These are phyloP conservation scores for Eucalyptus sp. DNA, from an alignment of 345 rosid species.

Conservation along the genomic window DNA sequence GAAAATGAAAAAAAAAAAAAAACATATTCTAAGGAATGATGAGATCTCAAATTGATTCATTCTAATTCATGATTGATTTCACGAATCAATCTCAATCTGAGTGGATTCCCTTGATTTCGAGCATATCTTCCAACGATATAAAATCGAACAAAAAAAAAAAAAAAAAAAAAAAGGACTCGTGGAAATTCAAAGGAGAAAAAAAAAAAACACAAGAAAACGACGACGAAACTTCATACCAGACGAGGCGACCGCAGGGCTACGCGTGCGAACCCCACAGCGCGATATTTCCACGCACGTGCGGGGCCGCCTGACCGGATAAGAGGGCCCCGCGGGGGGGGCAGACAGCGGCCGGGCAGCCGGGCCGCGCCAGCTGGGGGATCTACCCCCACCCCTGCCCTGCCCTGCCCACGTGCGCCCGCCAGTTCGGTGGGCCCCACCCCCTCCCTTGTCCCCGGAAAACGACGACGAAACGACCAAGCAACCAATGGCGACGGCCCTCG, in stretches of 20 bases:
- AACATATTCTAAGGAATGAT: too few species aligned
- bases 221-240: not conserved
- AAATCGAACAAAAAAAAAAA: too few species aligned
- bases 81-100: too few species aligned
- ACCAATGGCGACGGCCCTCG: conserved; percentile 22
- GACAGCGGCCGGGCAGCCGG: conserved; percentile 11
- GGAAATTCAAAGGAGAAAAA: too few species aligned
- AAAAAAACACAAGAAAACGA: not conserved
- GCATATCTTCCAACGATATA: too few species aligned
- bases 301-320: not conserved
- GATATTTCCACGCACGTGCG: not conserved
- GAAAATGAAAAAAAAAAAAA: too few species aligned
- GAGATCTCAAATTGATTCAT: too few species aligned
- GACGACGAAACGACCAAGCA: conserved; percentile 19
- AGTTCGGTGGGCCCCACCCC: not conserved
- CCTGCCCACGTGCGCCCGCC: conserved; percentile 2
- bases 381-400: not conserved
- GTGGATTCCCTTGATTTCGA: too few species aligned
- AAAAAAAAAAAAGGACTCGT: not conserved
- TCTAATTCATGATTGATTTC: too few species aligned
- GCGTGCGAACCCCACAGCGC: not conserved
- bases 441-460: not conserved
- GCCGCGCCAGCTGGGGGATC: not conserved
- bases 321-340: not conserved
- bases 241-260: not conserved